Conservation (phyloP, 2,329 filamentous ascomycete genomes). For the Celoporthe dispersa region DNA sequence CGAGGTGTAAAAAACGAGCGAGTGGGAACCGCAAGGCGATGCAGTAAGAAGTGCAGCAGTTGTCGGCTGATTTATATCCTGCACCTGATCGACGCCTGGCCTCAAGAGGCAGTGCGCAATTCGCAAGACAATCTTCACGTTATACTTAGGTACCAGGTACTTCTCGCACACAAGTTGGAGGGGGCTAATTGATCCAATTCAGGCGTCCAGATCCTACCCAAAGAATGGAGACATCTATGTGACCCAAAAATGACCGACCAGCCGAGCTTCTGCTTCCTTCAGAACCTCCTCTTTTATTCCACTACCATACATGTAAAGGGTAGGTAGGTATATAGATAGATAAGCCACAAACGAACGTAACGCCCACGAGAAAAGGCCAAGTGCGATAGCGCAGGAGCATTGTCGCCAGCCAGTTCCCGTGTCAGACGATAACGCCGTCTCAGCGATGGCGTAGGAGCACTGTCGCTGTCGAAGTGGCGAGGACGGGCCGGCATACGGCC, state of each 20-base stretch:
- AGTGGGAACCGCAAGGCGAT: background rate
- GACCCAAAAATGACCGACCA: background rate
- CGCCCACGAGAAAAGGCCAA: conserved; percentile 29
- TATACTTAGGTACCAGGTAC: background rate
- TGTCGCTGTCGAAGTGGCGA: conserved; percentile 53
- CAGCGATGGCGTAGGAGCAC: conserved; percentile 61
- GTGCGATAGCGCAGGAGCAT: conserved; percentile 59
- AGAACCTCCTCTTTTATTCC: background rate
- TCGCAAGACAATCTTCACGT: background rate
- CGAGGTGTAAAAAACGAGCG: background rate
- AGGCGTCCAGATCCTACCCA: background rate
- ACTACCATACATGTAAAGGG: background rate
- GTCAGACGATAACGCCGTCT: conserved; percentile 53
- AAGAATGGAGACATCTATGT: background rate
- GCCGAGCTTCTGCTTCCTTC: background rate
- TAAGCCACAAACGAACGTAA: conserved; percentile 23
- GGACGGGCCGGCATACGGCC: conserved; percentile 25
- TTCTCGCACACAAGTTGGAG: background rate
- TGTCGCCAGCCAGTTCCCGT: conserved; percentile 51
- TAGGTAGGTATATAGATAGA: background rate
- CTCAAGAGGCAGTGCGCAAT: background rate
- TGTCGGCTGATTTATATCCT: background rate
- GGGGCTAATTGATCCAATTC: background rate
- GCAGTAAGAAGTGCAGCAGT: background rate
- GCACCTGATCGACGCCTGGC: background rate